These are phyloP conservation scores for Middelhovenomyces tepae DNA, from an alignment of 805 yeast genomes.

Conservation along the genomic window DNA sequence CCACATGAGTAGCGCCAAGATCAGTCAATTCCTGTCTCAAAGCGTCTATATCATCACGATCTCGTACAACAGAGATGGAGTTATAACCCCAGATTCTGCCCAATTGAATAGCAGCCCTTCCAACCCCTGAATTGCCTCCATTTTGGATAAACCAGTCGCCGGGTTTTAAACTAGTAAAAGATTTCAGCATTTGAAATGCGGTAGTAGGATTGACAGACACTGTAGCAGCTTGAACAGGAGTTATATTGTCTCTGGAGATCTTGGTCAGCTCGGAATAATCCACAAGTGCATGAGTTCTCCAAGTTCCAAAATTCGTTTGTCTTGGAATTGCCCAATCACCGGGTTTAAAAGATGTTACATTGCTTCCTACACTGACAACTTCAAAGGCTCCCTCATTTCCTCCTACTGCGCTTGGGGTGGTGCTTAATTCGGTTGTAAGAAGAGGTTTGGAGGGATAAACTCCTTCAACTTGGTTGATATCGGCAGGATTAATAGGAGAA, in stretches of 20 bases:
- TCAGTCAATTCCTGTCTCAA: constrained; percentile 44
- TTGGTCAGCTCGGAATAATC: constrained; percentile 44
- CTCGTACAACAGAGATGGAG: constrained; percentile 81
- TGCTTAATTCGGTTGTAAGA: constrained; percentile 36
- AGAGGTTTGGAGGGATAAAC: constrained; percentile 75
- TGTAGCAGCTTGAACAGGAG: constrained; percentile 59
- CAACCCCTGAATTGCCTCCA: constrained; percentile 95
- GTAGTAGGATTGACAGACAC: constrained; percentile 88
- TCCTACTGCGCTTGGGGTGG: constrained; percentile 71
- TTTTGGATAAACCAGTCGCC: constrained; percentile 92
- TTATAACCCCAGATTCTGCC: constrained; percentile 71
- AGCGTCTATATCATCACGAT: constrained; percentile 68
- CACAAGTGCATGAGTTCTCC: constrained; percentile 74
- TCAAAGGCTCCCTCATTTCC: constrained; percentile 94
- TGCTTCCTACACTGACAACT: constrained; percentile 61
- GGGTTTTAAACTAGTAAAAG: constrained; percentile 49
- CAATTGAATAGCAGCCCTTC: constrained; percentile 82
- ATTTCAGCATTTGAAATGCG: constrained; percentile 79
- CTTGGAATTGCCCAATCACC: constrained; percentile 91
- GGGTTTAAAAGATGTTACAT: constrained; percentile 29
- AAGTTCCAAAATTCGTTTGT: constrained; percentile 77
- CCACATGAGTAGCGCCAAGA: constrained; percentile 80
- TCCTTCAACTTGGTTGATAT: constrained; percentile 77
- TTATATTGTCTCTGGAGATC: constrained; percentile 36
- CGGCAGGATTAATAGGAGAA: constrained; percentile 86